Base-by-base conservation (phyloP, 257 asterid species). In the Salvia rosmarinus region DNA sequence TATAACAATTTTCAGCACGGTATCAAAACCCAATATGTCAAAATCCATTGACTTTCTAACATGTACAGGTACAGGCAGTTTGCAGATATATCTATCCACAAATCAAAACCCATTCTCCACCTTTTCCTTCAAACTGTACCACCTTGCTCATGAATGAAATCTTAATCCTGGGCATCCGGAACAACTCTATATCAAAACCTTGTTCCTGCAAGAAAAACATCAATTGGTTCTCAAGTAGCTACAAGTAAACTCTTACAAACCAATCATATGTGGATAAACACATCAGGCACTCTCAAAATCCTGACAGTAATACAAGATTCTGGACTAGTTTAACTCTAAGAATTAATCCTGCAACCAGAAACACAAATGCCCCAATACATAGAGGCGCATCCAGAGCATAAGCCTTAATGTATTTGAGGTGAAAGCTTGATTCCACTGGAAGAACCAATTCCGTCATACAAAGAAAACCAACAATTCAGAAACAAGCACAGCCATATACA, bases 151-250 rank as follows among this genome's bases (percentile, higher is more conserved):
- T 67, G 59, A 67, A 70, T 74, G 64, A 30, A 35, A 70, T 23
- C 16, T 64, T 21, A 55, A 44, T 42, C 42, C 65, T 30, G 13
- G 71, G 81, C 78, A 57, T 67, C 50, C 71, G 13, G 61, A 55
- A 67, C 70, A 75, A 77, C 75, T 80, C 89, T 87, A 91, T 80
- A 89, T 89, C 90, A 87, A 79, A 84, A 91, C 96, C 82, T 91
- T 91, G 88, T 77, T 89, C 90, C 92, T 91, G 96, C 75, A 89
- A 79, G 44, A 79, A 70, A 49, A 47, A 77, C 58, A 50, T 46
- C 32, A 62, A 63, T 28, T 19, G 39, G 16, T 51, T 37, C 50
- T 67, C 71, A 71, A 67, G 35, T 57, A 70, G 7, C 35, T 67
- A 37, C 66, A 43, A 17, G 50, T 47, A 14, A 47, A 72, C 37